Conservation (phyloP, 805 yeast species). For the Wickerhamomyces hampshirensis region DNA sequence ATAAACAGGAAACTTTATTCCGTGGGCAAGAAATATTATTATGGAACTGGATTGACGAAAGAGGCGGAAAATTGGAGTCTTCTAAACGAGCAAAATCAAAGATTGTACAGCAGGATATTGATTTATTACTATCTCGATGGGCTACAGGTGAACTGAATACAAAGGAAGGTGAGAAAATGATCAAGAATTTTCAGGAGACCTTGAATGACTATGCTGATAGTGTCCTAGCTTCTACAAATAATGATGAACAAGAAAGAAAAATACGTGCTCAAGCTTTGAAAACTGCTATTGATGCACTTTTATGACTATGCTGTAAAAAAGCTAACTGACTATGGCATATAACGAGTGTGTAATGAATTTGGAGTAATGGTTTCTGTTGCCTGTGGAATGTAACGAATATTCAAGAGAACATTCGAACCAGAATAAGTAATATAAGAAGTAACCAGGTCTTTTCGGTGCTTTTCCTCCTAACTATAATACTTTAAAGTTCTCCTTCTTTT, state of each 20-base stretch:
- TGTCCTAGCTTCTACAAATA: background rate
- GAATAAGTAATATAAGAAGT: no score
- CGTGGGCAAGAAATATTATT: slow-evolving; percentile 21
- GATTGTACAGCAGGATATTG: slow-evolving; percentile 17
- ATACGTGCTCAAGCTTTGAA: slow-evolving; percentile 13
- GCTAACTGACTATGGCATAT: no score
- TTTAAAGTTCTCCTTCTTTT: no score
- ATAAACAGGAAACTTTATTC: slow-evolving; percentile 11
- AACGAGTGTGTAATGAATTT: background rate
- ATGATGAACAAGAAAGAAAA: slow-evolving; percentile 4
- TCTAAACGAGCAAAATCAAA: slow-evolving; percentile 4
- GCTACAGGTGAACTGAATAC: slow-evolving; percentile 16
- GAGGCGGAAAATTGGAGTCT: slow-evolving; percentile 13
- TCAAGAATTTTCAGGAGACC: slow-evolving; percentile 13
- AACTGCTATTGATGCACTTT: slow-evolving; percentile 15
- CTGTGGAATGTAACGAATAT: no score
- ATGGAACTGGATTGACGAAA: slow-evolving; percentile 28
- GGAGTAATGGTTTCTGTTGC: background rate
- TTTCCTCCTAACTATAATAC: no score
- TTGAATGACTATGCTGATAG: slow-evolving; percentile 17
- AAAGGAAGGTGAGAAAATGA: slow-evolving; percentile 10
- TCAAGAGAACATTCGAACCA: no score
- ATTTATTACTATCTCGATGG: slow-evolving; percentile 19
- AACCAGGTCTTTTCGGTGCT: no score
- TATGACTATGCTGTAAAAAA: no score